Conservation (phyloP, 2,329 filamentous ascomycete genomes). For the Didymella glomerata region DNA sequence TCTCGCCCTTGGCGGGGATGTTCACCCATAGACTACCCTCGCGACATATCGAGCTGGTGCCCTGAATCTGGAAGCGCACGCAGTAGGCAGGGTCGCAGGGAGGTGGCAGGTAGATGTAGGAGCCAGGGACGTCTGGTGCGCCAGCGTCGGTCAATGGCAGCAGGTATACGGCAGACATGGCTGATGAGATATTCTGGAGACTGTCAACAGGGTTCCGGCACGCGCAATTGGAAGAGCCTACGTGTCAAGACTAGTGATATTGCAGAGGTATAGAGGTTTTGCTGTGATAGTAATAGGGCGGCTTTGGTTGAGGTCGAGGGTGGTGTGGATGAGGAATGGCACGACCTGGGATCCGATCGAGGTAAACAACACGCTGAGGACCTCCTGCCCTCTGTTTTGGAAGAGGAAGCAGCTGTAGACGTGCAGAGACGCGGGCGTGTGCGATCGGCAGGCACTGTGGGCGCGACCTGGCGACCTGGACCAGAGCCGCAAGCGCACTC, state of each 20-base stretch:
- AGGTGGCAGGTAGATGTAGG: conserved; percentile 91
- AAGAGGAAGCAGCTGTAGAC: conserved; percentile 23
- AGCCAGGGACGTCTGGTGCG: conserved; percentile 84
- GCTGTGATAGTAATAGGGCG: conserved; percentile 20
- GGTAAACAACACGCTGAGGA: conserved; percentile 22
- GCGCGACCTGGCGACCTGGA: conserved; percentile 28
- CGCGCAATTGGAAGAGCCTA: neutral
- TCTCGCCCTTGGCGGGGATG: conserved; percentile 77
- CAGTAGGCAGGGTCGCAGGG: conserved; percentile 75
- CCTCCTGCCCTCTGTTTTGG: conserved; percentile 31
- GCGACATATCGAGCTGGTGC: conserved; percentile 93
- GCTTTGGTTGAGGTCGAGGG: conserved; percentile 14
- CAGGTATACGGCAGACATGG: conserved; percentile 71
- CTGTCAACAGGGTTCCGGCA: neutral
- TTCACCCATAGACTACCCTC: conserved; percentile 97
- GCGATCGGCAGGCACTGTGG: conserved; percentile 35
- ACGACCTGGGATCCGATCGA: conserved; percentile 9
- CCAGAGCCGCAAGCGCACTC: conserved; percentile 30
- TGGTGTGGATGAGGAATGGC: conserved; percentile 16
- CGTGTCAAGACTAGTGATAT: conserved; percentile 23
- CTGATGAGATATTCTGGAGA: conserved; percentile 2
- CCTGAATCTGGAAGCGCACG: conserved; percentile 89
- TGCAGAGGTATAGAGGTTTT: conserved; percentile 19
- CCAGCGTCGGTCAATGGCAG: conserved; percentile 92
- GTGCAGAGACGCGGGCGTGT: conserved; percentile 21